Base-by-base conservation (phyloP, 1,284 basidiomycete genomes). In the Pseudozyma tsukubaensis region DNA sequence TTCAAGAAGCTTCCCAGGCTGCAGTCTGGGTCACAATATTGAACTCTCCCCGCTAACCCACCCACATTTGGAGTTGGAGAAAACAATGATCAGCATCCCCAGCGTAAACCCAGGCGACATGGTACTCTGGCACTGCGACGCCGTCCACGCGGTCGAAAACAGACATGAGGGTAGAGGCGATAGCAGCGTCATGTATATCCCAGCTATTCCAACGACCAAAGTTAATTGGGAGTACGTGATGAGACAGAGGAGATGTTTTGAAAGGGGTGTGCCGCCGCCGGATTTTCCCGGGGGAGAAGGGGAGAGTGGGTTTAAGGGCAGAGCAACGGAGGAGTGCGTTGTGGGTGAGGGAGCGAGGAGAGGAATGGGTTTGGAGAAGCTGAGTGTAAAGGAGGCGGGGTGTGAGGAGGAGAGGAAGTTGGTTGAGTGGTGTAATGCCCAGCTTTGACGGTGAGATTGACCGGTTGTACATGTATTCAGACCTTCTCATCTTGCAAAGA, bases 101-200 rank as follows among this genome's bases (percentile, higher is more conserved):
- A 87, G 92, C 10, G 86, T 90, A 24, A 86, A 87, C 40, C 91
- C 92, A 0, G 92, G 92, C 0, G 91, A 93, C 81, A 90, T 91
- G 78, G 90, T 92, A 0, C 91, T 90, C 76, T 93, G 92, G 92
- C 93, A 94, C 82, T 92, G 90, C 77, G 91, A 87, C 90, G 86
- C 87, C 29, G 88, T 92, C 10, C 92, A 93, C 81, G 88, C 90
- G 0, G 92, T 93, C 35, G 92, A 93, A 80, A 67, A 80, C 5
- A 82, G 86, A 24, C 91, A 93, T 80, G 79, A 76, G 9, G 92
- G 92, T 0, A 73, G 79, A 12, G 86, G 85, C 4, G 91, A 92
- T 75, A 91, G 91, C 0, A 90, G 90, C 0, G 92, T 93, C 24
- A 80, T 94, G 61, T 94, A 93, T 82, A 93, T 93, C 61, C 92